A percentile compares a stretch with the other conserved stretches of the same genome.
phyloP scores from a whole-genome alignment of 768 basidiomycete genomes.

The Collybia sordida region DNA sequence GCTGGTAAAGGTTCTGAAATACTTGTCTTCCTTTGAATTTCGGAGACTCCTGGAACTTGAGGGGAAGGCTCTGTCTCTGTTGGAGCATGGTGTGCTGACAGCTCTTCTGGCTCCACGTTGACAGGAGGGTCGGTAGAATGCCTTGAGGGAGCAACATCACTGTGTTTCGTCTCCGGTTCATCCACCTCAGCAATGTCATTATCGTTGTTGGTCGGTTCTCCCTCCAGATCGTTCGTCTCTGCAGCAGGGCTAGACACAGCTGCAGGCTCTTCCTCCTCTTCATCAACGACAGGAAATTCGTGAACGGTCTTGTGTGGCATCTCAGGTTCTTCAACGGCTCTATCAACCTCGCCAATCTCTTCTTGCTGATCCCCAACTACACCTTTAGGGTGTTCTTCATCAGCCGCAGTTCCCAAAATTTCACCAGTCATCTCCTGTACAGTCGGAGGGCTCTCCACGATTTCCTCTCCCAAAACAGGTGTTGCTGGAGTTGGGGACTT shows the following conservation, averaged over 20 bases:
- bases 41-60: slow-evolving; percentile 6
- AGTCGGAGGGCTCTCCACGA: slow-evolving; percentile 7
- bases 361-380: slow-evolving; percentile 13
- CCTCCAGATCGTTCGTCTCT: not conserved
- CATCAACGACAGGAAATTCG: not conserved
- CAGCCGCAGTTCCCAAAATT: slow-evolving; percentile 6
- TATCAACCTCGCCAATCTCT: slow-evolving; percentile 12
- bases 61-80: not conserved
- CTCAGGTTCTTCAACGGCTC: slow-evolving; percentile 1
- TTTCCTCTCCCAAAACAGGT: slow-evolving; percentile 9
- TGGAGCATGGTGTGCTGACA: not conserved
- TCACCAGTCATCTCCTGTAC: slow-evolving; percentile 1
- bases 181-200: not conserved
- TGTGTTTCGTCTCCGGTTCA: not conserved
- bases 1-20: not conserved
- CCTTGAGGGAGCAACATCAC: not conserved
- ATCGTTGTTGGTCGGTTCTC: not conserved
- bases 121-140: not conserved
- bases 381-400: slow-evolving; percentile 5
- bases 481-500: slow-evolving; percentile 39
- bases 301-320: too few relatives aligned
- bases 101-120: slow-evolving; percentile 3
- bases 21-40: slow-evolving; percentile 5
- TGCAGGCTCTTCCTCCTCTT: too few relatives aligned
- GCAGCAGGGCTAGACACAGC: too few relatives aligned